These are phyloP conservation scores for Chlorella ohadii DNA, from an alignment of 139 green algal species.

Conservation along the genomic window DNA sequence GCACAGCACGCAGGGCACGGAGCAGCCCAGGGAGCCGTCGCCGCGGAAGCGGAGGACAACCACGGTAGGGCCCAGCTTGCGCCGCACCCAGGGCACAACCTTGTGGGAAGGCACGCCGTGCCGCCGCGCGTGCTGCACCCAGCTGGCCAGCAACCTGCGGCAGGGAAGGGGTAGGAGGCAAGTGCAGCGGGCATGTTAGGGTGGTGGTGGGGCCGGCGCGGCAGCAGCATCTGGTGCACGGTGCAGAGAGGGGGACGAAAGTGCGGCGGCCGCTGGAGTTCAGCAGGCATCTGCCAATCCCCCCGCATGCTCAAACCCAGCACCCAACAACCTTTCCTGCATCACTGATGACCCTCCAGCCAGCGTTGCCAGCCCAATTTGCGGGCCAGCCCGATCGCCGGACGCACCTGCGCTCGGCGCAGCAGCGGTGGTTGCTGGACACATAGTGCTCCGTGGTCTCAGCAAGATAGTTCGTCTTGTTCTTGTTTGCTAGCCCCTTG, in stretches of 20 bases:
- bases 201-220: no score
- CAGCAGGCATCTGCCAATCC: no score
- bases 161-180: neutral
- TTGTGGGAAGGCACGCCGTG: slow-evolving; percentile 60
- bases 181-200: neutral
- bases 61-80: slow-evolving; percentile 66
- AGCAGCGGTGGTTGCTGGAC: slow-evolving; percentile 58
- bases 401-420: slow-evolving; percentile 55
- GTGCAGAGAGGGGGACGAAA: neutral
- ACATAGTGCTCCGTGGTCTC: neutral
- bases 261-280: no score
- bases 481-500: slow-evolving; percentile 23
- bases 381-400: neutral
- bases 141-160: slow-evolving; percentile 61
- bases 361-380: neutral
- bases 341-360: no score
- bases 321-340: neutral
- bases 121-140: slow-evolving; percentile 46
- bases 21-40: slow-evolving; percentile 69
- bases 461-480: neutral
- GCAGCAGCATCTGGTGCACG: no score
- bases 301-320: neutral
- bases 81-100: slow-evolving; percentile 67
- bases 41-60: slow-evolving; percentile 58
- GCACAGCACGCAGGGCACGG: slow-evolving; percentile 71